Conservation (phyloP, 306 rosid species). For the Chamaecrista fasciculata region DNA sequence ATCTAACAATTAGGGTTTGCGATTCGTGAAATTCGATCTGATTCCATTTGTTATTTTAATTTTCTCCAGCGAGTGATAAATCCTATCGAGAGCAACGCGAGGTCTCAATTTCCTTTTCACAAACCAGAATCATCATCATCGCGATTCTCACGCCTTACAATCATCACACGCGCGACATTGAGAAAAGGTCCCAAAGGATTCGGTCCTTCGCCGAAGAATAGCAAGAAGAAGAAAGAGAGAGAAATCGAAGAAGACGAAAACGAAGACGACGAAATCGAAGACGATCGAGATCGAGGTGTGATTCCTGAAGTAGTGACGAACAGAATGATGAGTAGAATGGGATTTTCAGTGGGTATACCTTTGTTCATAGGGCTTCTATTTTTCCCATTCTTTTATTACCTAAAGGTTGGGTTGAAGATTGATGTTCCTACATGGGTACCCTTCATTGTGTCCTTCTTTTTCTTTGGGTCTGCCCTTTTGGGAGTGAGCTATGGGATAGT, state of each 20-base stretch:
- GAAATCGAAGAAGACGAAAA: slow-evolving; percentile 17
- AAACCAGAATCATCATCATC: slow-evolving; percentile 24
- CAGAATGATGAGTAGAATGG: slow-evolving; percentile 85
- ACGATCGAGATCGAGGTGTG: slow-evolving; percentile 47
- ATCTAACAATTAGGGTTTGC: background rate
- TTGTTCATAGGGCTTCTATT: slow-evolving; percentile 66
- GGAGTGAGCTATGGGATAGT: slow-evolving; percentile 98
- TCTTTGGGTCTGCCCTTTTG: slow-evolving; percentile 83
- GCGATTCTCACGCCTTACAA: slow-evolving; percentile 31
- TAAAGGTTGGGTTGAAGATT: slow-evolving; percentile 73
- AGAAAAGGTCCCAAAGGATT: slow-evolving; percentile 59
- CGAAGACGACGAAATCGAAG: slow-evolving; percentile 41
- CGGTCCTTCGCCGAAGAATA: slow-evolving; percentile 61
- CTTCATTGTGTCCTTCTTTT: slow-evolving; percentile 75
- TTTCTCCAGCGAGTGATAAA: slow-evolving; percentile 34
- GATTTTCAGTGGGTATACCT: slow-evolving; percentile 73
- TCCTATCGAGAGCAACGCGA: slow-evolving; percentile 18
- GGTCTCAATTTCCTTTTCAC: slow-evolving; percentile 33
- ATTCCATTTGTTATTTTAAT: slow-evolving; percentile 16
- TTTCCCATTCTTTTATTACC: slow-evolving; percentile 80
- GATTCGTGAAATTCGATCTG: background rate
- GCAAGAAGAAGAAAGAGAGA: slow-evolving; percentile 34
- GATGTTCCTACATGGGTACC: slow-evolving; percentile 99
- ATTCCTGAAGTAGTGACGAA: slow-evolving; percentile 93
- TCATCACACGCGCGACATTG: slow-evolving; percentile 49